Base-by-base conservation (phyloP, 148 eudicot genomes). In the Camellia japonica region DNA sequence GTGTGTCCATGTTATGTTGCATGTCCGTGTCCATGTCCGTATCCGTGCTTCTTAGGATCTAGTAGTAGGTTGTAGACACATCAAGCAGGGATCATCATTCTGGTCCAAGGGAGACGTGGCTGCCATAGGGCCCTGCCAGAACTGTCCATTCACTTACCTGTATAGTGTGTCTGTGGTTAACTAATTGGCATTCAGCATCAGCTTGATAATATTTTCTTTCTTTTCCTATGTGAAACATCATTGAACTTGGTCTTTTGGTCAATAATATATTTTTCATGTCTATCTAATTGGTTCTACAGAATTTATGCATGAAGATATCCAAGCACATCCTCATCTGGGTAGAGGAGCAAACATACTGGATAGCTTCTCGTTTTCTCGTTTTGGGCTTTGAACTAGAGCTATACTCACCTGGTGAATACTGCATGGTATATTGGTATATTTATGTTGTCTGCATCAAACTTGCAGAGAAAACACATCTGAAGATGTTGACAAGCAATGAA, bases 351-450 rank as follows among this genome's bases (percentile, higher is more conserved):
- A 94, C 98, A 77, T 93, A 93, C 81, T 96, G 98, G 99, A 91
- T 96, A 68, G 98, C 98, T 77, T 87, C 83, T 60, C 93, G 98
- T 49, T 96, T 93, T 79, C 94, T 96, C 55, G 82, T 84, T 74
- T 83, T 96, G 91, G 99, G 99, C 43, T 96, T 96, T 80, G 97
- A 96, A 67, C 82, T 93, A 81, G 98, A 96, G 79, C 88, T 96
- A 49, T 93, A 96, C 82, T 92, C 98, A 42, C 85, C 93, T 47
- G 65, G 81, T 76, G 99, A 96, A 83, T 96, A 91, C 81, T 96
- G 99, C 93, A 96, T 96, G 99, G 99, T 93, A 16, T 93, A 96
- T 86, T 96, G 99, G 99, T 93, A 96, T 87, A 85, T 91, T 41
- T 93, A 92, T 83, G 90, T 92, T 74, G 85, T 92, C 77, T 82